Evolutionary conservation across 2,329 filamentous ascomycete genomes (phyloP), one percentile per base, ranked within the genome.

Genomic region (Ceratocystis harringtonii): DNA sequence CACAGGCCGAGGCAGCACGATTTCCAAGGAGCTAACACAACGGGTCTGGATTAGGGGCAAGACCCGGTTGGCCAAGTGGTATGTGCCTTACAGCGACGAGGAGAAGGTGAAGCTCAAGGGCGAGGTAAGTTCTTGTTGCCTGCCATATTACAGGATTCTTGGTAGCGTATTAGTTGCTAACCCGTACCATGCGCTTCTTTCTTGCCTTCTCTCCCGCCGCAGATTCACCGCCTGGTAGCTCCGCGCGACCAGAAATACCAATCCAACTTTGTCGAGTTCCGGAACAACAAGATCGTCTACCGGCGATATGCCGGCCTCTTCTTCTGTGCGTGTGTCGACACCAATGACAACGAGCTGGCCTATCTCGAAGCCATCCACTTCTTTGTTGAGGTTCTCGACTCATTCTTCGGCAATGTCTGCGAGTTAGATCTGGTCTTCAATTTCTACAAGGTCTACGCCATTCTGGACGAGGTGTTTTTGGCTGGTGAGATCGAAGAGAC

Each of bases 41-140:
- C 55, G 28, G 17, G n/a, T 30, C 19, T 62, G 43, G 50, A 63
- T 41, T 70, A 96, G 92, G 83, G 94, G 94, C 78, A 99, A 99
- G 80, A 99, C 94, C 71, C 89, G 94, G 71, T 83, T 99, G 69
- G 94, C 94, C 70, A 99, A 99, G 79, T 99, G 92, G 92, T 99
- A 99, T 80, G 90, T 89, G 70, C 92, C 94, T 68, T 99, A 96
- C 80, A 95, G 86, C 77, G 94, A 99, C 80, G 92, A 97, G 76
- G 91, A 99, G 76, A 99, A 99, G 80, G 90, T 99, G 76, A 96
- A 96, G 78, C 82, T 99, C 72, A 99, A 99, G 78, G 94, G 94
- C 82, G 94, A 99, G 80, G 89, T 90, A 78, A 66, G 78, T 75
- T 48, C 41, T 41, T 65, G 63, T 48, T 36, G 19, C 44, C 25